Evolutionary conservation across 352 stramenopile species (phyloP).

Genomic region (Globisporangium splendens): DNA sequence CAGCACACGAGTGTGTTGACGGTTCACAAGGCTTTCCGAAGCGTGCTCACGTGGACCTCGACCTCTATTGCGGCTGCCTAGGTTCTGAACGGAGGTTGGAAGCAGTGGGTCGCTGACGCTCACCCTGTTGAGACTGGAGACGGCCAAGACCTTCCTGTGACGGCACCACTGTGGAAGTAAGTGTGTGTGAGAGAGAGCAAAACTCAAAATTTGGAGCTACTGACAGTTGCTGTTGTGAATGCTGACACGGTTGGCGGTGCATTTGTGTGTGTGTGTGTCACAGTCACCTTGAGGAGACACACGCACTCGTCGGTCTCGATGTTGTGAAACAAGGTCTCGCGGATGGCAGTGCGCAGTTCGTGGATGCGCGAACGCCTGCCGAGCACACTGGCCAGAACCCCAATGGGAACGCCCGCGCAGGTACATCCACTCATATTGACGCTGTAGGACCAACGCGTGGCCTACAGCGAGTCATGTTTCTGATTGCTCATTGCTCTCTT

Average conservation of each 20-base stretch:
- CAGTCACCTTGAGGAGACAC: neutral
- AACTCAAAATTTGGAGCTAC: too few relatives aligned
- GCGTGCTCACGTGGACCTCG: neutral
- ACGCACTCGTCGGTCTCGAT: constrained; percentile 24
- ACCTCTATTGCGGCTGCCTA: constrained; percentile 8
- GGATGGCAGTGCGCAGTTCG: constrained; percentile 20
- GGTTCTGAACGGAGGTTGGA: constrained; percentile 69
- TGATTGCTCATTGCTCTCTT: neutral
- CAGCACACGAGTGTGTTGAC: too few relatives aligned
- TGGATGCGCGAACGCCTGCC: constrained; percentile 33
- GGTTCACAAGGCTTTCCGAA: too few relatives aligned
- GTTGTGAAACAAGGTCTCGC: constrained; percentile 28
- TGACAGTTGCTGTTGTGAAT: too few relatives aligned
- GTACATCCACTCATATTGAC: constrained; percentile 2
- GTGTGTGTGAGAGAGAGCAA: neutral
- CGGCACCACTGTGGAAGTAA: constrained; percentile 11
- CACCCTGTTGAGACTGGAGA: constrained; percentile 37
- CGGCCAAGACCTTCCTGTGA: neutral
- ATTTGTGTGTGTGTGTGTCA: constrained; percentile 1
- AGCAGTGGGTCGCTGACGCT: constrained; percentile 54
- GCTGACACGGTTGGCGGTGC: neutral
- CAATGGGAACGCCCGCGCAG: constrained; percentile 34
- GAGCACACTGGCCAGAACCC: constrained; percentile 35
- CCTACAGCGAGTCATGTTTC: neutral
- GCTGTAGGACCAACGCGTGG: neutral